phyloP scores from a whole-genome alignment of 176 grass and related monocot species.

The Miscanthus lutarioriparius region DNA sequence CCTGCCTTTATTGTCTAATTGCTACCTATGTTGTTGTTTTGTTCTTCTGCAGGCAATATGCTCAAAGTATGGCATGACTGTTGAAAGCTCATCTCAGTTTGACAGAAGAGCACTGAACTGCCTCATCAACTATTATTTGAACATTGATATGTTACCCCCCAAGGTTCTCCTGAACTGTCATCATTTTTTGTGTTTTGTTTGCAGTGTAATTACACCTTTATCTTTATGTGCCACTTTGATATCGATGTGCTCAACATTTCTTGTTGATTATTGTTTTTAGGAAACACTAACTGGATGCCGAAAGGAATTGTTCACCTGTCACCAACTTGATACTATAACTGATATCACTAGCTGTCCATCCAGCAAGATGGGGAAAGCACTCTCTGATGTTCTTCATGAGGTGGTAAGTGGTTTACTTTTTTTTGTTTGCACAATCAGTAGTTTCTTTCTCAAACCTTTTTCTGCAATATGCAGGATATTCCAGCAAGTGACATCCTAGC shows the following conservation, averaged over 20 bases:
- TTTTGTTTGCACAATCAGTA: constrained; percentile 9
- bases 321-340: constrained; percentile 25
- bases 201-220: constrained; percentile 2
- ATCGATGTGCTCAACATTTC: constrained; percentile 20
- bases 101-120: constrained; percentile 48
- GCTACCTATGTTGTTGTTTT: not conserved
- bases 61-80: constrained; percentile 44
- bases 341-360: constrained; percentile 12
- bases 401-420: constrained; percentile 29
- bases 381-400: constrained; percentile 50
- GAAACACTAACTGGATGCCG: constrained; percentile 36
- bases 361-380: constrained; percentile 31
- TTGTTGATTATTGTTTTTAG: constrained; percentile 47
- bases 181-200: not conserved
- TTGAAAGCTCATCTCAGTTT: constrained; percentile 50
- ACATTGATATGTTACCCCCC: constrained; percentile 35
- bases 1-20: constrained; percentile 8
- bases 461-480: constrained; percentile 48
- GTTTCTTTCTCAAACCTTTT: constrained; percentile 27
- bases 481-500: constrained; percentile 45
- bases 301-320: constrained; percentile 39
- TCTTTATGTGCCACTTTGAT: constrained; percentile 14
- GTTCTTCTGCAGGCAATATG: constrained; percentile 48
- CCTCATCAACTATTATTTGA: constrained; percentile 52
- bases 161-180: constrained; percentile 46